phyloP scores from a whole-genome alignment of 352 stramenopile genomes.

The Phytophthora multivora region DNA sequence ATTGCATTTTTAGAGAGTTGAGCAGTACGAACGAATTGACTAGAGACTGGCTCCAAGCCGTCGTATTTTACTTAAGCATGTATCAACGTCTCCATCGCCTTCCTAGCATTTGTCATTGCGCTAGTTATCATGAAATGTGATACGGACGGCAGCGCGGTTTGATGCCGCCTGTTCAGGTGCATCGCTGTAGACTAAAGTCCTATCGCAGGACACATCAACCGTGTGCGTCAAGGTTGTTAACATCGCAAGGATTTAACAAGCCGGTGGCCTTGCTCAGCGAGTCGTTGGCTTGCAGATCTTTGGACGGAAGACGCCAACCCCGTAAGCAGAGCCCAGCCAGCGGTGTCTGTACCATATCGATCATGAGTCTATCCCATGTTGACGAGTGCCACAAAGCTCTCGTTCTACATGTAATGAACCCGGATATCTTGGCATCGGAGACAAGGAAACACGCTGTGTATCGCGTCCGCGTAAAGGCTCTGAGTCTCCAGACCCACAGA shows the following conservation, averaged over 20 bases:
- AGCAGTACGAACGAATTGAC: slow-evolving; percentile 16
- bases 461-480: not conserved
- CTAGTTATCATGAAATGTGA: too few relatives aligned
- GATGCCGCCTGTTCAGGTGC: too few relatives aligned
- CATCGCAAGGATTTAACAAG: too few relatives aligned
- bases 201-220: slow-evolving; percentile 16
- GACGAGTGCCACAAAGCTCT: not conserved
- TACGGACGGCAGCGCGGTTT: too few relatives aligned
- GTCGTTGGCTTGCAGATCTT: not conserved
- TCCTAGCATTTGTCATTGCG: not conserved
- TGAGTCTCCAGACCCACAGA: not conserved
- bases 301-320: not conserved
- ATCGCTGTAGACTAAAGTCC: too few relatives aligned
- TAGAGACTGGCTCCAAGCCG: slow-evolving; percentile 1
- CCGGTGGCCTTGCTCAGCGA: slow-evolving; percentile 5
- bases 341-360: not conserved
- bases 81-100: not conserved
- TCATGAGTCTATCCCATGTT: slow-evolving; percentile 20
- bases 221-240: not conserved
- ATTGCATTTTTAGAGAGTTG: not conserved
- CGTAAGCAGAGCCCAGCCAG: not conserved
- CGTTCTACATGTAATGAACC: too few relatives aligned
- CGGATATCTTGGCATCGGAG: too few relatives aligned
- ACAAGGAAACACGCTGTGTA: too few relatives aligned
- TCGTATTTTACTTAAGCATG: slow-evolving; percentile 22